phyloP scores from a whole-genome alignment of 257 asterid genomes.

The Solanum ossicruentum region DNA sequence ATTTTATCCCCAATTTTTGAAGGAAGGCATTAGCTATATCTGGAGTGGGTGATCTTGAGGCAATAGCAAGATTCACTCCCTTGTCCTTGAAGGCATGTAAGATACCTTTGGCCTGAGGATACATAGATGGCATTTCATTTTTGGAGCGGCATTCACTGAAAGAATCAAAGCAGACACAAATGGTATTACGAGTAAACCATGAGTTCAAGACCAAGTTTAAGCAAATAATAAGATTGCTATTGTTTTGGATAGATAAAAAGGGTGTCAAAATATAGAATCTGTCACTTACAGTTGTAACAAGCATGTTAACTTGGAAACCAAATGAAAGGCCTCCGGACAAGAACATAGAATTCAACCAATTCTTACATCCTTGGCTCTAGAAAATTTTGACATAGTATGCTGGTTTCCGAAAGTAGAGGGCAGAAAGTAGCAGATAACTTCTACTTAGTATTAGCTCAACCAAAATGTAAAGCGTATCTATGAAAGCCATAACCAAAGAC shows the following conservation, averaged over 20 bases:
- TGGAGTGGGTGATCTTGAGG: constrained; percentile 54
- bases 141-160: constrained; percentile 55
- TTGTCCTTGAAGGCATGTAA: constrained; percentile 26
- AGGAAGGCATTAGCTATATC: constrained; percentile 69
- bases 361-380: not conserved
- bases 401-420: not conserved
- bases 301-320: not conserved
- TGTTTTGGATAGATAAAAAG: not conserved
- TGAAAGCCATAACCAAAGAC: not conserved
- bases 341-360: not conserved
- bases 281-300: not conserved
- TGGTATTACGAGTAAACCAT: not conserved
- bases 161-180: not conserved
- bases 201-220: not conserved
- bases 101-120: constrained; percentile 30
- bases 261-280: not conserved
- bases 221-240: not conserved
- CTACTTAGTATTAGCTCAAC: not conserved
- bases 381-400: not conserved
- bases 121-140: constrained; percentile 21
- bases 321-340: not conserved
- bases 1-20: constrained; percentile 57
- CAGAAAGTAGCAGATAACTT: not conserved
- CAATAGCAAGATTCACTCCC: constrained; percentile 29
- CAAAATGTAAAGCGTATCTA: not conserved